Conservation (phyloP, 768 basidiomycete species). For the Boletus subcaerulescens region DNA sequence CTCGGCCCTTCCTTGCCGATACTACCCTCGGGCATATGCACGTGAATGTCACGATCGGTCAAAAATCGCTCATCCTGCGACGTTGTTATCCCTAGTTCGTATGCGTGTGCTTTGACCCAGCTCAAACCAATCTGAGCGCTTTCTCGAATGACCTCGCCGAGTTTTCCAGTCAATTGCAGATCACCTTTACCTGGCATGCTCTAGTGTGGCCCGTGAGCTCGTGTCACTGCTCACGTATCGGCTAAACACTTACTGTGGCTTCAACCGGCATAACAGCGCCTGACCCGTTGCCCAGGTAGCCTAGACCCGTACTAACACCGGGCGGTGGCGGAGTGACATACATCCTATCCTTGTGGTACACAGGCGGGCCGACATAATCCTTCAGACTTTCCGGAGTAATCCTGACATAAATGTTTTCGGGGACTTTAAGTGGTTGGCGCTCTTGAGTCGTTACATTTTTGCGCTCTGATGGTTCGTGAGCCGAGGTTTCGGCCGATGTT, state of each 20-base stretch:
- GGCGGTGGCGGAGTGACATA: slow-evolving; percentile 79
- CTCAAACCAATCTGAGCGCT: slow-evolving; percentile 92
- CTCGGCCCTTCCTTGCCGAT: slow-evolving; percentile 96
- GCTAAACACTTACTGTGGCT: slow-evolving; percentile 62
- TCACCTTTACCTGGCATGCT: slow-evolving; percentile 95
- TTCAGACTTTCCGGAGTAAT: slow-evolving; percentile 88
- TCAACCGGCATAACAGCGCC: slow-evolving; percentile 98
- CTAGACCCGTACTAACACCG: slow-evolving; percentile 92
- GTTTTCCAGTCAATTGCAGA: slow-evolving; percentile 92
- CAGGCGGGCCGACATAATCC: slow-evolving; percentile 94
- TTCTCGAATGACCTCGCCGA: slow-evolving; percentile 97
- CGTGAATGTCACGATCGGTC: slow-evolving; percentile 84
- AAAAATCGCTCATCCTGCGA: slow-evolving; percentile 72
- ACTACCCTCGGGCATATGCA: slow-evolving; percentile 96
- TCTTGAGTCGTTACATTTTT: slow-evolving; percentile 72
- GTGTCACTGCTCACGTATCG: not conserved
- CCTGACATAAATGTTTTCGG: slow-evolving; percentile 69
- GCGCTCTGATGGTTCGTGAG: slow-evolving; percentile 32
- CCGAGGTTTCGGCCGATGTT: slow-evolving; percentile 11
- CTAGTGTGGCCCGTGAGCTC: slow-evolving; percentile 36
- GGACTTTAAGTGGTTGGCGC: slow-evolving; percentile 79
- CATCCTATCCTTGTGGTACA: slow-evolving; percentile 94
- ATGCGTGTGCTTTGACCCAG: slow-evolving; percentile 91
- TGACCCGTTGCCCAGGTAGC: slow-evolving; percentile 94
- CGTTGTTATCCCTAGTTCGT: slow-evolving; percentile 80